Conservation (phyloP, 176 grass and related monocot genomes). For the Hordeum vulgare region MorexV3_pseudomolecules_assembly NC_058522.1:468393581-468394080, state of each 20-base stretch:
- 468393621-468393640: conserved; percentile 13
- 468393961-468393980: neutral
- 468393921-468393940: neutral
- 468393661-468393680: neutral
- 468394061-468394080: neutral
- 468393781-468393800: neutral
- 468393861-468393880: neutral
- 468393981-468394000: neutral
- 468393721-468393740: neutral
- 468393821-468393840: neutral
- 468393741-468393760: neutral
- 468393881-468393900: neutral
- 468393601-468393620: neutral
- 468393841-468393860: neutral
- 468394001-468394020: neutral
- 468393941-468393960: neutral
- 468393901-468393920: neutral
- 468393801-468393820: neutral
- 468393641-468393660: conserved; percentile 12
- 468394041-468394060: neutral
- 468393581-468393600: neutral
- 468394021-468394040: neutral
- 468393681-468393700: neutral
- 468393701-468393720: neutral
- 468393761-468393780: neutral